Percentiles rank a stretch among this genome's conserved stretches.
Conservation (phyloP, 2,329 filamentous ascomycete species). For the Fusarium hostae region DNA sequence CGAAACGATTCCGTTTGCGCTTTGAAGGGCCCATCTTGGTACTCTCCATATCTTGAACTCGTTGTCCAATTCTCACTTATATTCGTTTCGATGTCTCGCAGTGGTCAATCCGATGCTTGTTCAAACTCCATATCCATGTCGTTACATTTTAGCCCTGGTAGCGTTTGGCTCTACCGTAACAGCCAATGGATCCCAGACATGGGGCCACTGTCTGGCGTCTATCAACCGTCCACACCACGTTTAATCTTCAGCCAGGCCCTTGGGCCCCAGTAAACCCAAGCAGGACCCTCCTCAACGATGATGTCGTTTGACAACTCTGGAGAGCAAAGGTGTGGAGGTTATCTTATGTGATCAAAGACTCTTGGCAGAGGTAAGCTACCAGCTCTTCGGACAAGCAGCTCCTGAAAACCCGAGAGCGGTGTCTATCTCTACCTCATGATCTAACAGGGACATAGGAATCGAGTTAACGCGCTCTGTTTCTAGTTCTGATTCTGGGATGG, state of each 20-base stretch:
- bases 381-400: neutral
- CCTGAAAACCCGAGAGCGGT: neutral
- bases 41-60: neutral
- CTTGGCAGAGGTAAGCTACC: neutral
- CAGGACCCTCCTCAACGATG: constrained; percentile 21
- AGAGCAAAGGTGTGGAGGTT: neutral
- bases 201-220: constrained; percentile 39
- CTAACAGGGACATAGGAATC: constrained; percentile 2
- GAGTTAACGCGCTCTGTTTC: neutral
- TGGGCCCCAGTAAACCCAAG: constrained; percentile 3
- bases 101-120: constrained; percentile 5
- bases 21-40: too few relatives aligned
- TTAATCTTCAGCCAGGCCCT: constrained; percentile 16
- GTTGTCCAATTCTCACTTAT: neutral
- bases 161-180: constrained; percentile 21
- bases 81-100: neutral
- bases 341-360: neutral
- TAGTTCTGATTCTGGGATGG: constrained; percentile 14
- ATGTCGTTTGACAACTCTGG: constrained; percentile 1
- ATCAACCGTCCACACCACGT: constrained; percentile 41
- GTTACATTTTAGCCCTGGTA: constrained; percentile 27
- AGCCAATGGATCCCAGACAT: constrained; percentile 38
- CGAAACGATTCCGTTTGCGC: neutral
- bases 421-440: constrained; percentile 2
- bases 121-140: constrained; percentile 26